Base-by-base conservation (phyloP, 78 protist genomes). In the Diacronema lutheri region DNA sequence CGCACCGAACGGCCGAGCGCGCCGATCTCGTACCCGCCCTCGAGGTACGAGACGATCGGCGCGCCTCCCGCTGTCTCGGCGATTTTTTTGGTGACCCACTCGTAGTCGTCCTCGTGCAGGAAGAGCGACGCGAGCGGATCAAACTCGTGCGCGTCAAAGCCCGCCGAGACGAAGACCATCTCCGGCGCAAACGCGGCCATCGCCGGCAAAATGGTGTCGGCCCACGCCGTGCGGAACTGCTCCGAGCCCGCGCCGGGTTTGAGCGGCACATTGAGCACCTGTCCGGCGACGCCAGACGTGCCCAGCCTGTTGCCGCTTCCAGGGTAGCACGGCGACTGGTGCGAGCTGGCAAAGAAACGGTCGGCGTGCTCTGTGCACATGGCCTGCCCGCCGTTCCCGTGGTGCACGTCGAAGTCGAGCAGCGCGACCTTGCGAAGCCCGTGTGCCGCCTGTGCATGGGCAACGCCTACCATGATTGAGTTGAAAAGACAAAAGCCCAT, bases 381-480 rank as follows among this genome's bases (percentile, higher is more conserved):
- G 21, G 66, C 66, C 35, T 1, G 33, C 33, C 10, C 66, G 4
- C 66, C 66, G 66, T 61, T 61, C 33, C 66, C 66, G 33, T 61
- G 66, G 66, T 61, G 66, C 66, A 61, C 66, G 21, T 61, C 66
- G 21, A 61, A 61, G 66, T 61, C 66, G 66, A 61, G 66, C 29
- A 61, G 12, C 35, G 66, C 66, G 21, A 61, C 66, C 35, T 20
- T 11, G 33, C 11, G 12, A 9, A 26, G 2, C 33, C 66, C 66
- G 33, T 61, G 66, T 35, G 21, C 66, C 10, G 66, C 66, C 33
- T 61, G 66, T 4, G 66, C 66, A 11, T 61, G 66, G 1, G 66
- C 66, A 10, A 26, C 66, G 33, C 33, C 66, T 14, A 61, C 66
- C 35, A 61, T 7, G 20, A 61, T 35, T n/a, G 16, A 1, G 66